Evolutionary conservation across 768 basidiomycete species (phyloP), one percentile per base, ranked within the genome.

Genomic region (Collybia mongolica): DNA sequence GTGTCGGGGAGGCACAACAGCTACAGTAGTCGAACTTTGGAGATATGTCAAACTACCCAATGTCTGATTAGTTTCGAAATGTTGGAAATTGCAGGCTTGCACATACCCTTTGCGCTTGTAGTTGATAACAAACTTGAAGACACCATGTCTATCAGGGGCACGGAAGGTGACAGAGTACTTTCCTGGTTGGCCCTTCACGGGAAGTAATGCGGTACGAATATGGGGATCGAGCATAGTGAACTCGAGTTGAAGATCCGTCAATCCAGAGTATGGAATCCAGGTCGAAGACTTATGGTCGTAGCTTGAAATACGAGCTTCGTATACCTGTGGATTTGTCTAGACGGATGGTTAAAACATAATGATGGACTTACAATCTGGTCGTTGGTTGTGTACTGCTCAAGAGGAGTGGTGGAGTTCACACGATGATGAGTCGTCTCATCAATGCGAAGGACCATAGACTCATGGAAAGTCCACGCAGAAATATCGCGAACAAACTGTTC

Each of bases 171-270:
- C 81, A 12, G 82, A 77, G 72, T 94, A 98, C 57, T 79, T 74
- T 19, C 88, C 87, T 2, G 85, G 80, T 20, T 69, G 55, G 0
- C 77, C 79, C 3, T 71, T 47, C 7, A 83, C 80, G 9, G 87
- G 76, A 9, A 67, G 73, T 8, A 99, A 77, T 6, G 87, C 71
- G 12, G 85, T 92, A 29, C 97, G 91, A 52, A 98, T 73, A 67
- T 97, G 94, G 1, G 97, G 97, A 66, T 99, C 97, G 36, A 99
- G 83, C 97, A 99, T 99, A 18, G 93, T 96, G 65, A 98, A 98
- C 59, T 96, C 95, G 44, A 98, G 76, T 60, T 98, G 96, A 23
- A 98, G 64, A 64, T 98, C 97, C 9, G 71, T 65, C 44, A 93
- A 66, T 26, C 77, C 80, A 11, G 85, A 83, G 64, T 84, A 85